A percentile compares a stretch with the other conserved stretches of the same genome.
These are phyloP conservation scores for Chytridium lagenaria DNA, from an alignment of 371 early-diverging fungal genomes.

Conservation along the genomic window DNA sequence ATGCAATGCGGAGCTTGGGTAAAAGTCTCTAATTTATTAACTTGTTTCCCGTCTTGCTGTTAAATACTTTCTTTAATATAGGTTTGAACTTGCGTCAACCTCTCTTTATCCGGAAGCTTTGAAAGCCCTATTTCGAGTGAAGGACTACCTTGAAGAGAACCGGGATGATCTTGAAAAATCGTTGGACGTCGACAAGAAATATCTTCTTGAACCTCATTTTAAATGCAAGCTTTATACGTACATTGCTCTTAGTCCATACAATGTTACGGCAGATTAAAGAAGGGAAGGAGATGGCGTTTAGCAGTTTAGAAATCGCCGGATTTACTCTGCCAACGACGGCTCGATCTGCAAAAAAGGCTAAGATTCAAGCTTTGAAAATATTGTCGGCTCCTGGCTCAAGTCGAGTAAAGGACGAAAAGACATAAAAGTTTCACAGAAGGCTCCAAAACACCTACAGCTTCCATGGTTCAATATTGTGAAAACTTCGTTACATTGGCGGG, in stretches of 20 bases:
- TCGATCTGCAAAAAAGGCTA: not conserved
- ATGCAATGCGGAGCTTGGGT: not conserved
- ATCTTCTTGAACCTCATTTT: not conserved
- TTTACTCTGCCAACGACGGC: not conserved
- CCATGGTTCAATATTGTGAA: not conserved
- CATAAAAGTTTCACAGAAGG: not conserved
- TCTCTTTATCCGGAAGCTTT: not conserved
- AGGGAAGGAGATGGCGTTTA: not conserved
- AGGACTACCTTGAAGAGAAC: not conserved
- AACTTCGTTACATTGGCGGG: not conserved
- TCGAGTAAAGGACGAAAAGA: not conserved
- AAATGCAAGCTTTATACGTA: not conserved
- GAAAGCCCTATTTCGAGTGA: not conserved
- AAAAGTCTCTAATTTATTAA: no score
- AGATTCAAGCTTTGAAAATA: not conserved
- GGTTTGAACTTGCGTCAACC: not conserved
- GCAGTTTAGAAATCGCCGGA: not conserved
- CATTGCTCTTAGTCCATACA: not conserved
- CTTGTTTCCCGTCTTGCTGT: not conserved
- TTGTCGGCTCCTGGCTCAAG: not conserved
- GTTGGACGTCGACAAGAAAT: not conserved
- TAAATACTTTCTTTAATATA: not conserved
- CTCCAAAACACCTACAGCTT: not conserved
- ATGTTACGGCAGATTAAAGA: not conserved
- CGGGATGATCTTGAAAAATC: no score